A percentile compares a stretch with the other conserved stretches of the same genome.
Conservation (phyloP, 2,329 filamentous ascomycete species). For the Neurospora sp. region DNA sequence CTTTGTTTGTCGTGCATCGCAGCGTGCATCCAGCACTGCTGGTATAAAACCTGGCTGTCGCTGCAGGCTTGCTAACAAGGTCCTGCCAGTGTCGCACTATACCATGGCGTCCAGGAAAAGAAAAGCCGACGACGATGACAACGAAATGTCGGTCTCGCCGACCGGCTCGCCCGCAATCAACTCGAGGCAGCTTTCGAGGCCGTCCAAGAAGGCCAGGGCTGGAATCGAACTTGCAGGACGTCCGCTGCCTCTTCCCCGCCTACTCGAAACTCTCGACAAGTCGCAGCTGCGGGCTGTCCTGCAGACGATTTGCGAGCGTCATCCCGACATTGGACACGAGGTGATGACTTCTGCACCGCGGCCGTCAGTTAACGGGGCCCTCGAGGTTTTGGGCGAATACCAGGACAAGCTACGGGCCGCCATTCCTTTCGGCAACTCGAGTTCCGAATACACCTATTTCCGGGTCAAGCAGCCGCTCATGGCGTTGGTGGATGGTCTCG, state of each 20-base stretch:
- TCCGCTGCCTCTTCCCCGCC: constrained; percentile 49
- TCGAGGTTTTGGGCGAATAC: constrained; percentile 75
- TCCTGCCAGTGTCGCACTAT: constrained; percentile 36
- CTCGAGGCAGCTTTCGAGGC: constrained; percentile 55
- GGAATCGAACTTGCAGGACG: constrained; percentile 55
- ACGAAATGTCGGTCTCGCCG: constrained; percentile 88
- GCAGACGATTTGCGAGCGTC: constrained; percentile 83
- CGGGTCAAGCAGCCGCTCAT: constrained; percentile 73
- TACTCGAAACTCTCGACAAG: constrained; percentile 89
- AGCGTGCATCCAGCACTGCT: background rate
- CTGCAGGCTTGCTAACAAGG: constrained; percentile 10
- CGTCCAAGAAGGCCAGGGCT: constrained; percentile 49
- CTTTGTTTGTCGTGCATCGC: background rate
- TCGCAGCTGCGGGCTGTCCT: constrained; percentile 76
- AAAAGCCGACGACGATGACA: constrained; percentile 75
- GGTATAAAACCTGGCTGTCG: background rate
- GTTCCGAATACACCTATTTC: constrained; percentile 90
- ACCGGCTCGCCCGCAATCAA: constrained; percentile 68
- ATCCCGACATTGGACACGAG: constrained; percentile 77
- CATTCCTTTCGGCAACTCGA: constrained; percentile 76
- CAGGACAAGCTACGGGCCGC: constrained; percentile 66
- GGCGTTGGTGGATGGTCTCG: constrained; percentile 76
- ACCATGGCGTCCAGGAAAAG: constrained; percentile 60
- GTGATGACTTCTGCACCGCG: constrained; percentile 75
- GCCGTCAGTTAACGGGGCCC: constrained; percentile 71